phyloP scores from a whole-genome alignment of 75 land plant species.

The Sequoia sempervirens region DNA sequence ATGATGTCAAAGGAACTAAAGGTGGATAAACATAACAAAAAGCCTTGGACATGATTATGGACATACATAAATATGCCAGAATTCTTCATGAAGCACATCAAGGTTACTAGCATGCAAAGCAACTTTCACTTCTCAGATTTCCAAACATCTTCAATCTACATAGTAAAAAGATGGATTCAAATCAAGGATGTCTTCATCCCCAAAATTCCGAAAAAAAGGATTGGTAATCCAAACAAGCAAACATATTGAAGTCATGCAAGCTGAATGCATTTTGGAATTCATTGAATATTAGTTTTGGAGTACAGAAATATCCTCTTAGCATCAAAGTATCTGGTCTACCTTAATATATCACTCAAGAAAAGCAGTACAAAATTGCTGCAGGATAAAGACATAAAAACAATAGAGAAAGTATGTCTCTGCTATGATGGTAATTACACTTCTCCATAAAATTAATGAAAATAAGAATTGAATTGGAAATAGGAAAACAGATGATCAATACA shows the following conservation, averaged over 20 bases:
- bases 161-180: not conserved
- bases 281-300: not conserved
- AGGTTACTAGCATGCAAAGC: not conserved
- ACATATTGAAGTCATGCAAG: not conserved
- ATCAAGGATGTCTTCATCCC: not conserved
- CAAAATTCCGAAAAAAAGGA: not conserved
- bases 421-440: not conserved
- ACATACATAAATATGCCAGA: not conserved
- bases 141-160: not conserved
- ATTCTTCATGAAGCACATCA: not conserved
- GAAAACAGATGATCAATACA: constrained; percentile 8
- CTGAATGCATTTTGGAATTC: not conserved
- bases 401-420: not conserved
- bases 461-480: not conserved
- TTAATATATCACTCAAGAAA: not conserved
- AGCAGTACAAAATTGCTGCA: not conserved
- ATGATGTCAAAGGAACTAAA: not conserved
- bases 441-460: not conserved
- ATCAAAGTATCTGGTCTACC: not conserved
- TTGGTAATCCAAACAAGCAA: not conserved
- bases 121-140: not conserved
- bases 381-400: not conserved
- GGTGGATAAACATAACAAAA: not conserved
- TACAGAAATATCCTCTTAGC: not conserved
- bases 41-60: not conserved